Evolutionary conservation across 768 basidiomycete species (phyloP), one percentile per base, ranked within the genome.

Genomic region (Podaxis sp.): DNA sequence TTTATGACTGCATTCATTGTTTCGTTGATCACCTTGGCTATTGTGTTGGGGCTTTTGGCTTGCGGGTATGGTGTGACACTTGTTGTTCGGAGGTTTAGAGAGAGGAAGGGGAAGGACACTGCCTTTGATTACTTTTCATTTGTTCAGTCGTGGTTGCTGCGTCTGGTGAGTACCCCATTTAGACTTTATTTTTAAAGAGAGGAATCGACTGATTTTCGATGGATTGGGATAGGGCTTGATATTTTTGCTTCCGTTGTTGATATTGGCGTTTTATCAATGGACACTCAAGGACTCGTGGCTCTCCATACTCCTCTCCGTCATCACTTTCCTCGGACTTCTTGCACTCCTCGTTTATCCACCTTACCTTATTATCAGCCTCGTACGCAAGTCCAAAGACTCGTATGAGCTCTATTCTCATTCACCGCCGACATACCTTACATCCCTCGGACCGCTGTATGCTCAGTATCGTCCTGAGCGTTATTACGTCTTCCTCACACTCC

Each of bases 261-360:
- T 90, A 65, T 93, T 97, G 67, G 79, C 85, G 7, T 84, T 97
- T 70, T 95, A 89, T 73, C 95, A 98, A 73, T 98, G 95, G 93
- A 92, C 91, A 0, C 78, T 95, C 65, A 77, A 84, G 63, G 95
- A 98, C 74, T 95, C 95, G 0, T 94, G 93, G 89, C 80, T 96
- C 2, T 84, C 94, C 0, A 82, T 87, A 67, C 77, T 96, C 38
- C 80, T 98, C 44, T 91, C 95, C 2, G 89, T 90, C 63, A 69
- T 96, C 62, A 73, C 82, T 11, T 77, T 95, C 71, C 68, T 91
- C 51, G 75, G 73, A 51, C 74, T 91, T 36, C 50, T 82, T 36
- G 74, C 77, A 10, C 69, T 80, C 63, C 76, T 94, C 46, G 67
- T 78, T 24, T 80, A 83, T 66, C 79, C 85, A 1, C 70, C 79